These are phyloP conservation scores for Globisporangium rhizosaccharum DNA, from an alignment of 352 stramenopile species.

Conservation along the genomic window DNA sequence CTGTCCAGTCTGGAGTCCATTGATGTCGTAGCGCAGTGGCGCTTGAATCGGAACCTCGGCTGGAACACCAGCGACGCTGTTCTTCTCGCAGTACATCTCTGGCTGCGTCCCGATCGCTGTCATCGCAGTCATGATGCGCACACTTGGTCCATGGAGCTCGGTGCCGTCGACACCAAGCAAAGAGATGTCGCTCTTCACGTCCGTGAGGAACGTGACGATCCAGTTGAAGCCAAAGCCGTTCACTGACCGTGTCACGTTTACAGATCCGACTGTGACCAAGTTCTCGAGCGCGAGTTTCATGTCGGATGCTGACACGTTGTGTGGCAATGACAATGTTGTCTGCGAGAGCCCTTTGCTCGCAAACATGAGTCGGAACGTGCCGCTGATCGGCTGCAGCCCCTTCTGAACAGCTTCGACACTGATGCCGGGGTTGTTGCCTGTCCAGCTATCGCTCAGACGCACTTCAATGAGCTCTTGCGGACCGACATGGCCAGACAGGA, in stretches of 20 bases:
- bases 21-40: slow-evolving; percentile 32
- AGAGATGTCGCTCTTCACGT: slow-evolving; percentile 71
- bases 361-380: slow-evolving; percentile 85
- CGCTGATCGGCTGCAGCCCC: slow-evolving; percentile 89
- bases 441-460: slow-evolving; percentile 87
- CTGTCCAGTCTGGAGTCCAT: slow-evolving; percentile 43
- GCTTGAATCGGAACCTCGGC: slow-evolving; percentile 28
- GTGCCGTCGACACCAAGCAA: slow-evolving; percentile 89
- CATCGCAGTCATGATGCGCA: slow-evolving; percentile 65
- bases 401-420: slow-evolving; percentile 67
- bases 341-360: slow-evolving; percentile 63
- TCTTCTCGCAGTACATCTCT: slow-evolving; percentile 66
- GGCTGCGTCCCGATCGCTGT: slow-evolving; percentile 73
- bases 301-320: slow-evolving; percentile 79
- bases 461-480: slow-evolving; percentile 87
- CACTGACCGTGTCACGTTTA: slow-evolving; percentile 74
- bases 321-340: slow-evolving; percentile 77
- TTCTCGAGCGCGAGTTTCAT: slow-evolving; percentile 88
- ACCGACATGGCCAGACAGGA: slow-evolving; percentile 67
- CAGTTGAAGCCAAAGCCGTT: slow-evolving; percentile 97
- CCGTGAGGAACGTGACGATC: slow-evolving; percentile 91
- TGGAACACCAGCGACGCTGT: slow-evolving; percentile 24
- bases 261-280: slow-evolving; percentile 83
- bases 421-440: slow-evolving; percentile 91
- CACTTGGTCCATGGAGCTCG: slow-evolving; percentile 88